These are phyloP conservation scores for Euphorbia celastroides DNA, from an alignment of 441 rosid genomes.

Conservation along the genomic window DNA sequence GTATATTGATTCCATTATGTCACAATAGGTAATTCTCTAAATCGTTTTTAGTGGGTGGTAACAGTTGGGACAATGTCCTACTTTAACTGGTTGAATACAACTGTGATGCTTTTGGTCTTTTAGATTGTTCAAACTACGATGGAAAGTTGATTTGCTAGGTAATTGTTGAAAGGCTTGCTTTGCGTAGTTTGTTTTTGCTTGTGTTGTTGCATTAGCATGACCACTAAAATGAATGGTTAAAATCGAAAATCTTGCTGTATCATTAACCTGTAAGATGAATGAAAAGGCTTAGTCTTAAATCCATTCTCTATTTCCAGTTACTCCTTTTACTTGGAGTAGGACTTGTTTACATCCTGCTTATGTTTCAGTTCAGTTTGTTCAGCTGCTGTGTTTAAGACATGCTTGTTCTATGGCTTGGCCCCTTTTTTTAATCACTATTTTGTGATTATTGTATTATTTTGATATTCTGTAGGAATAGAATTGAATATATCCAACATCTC, in stretches of 20 bases:
- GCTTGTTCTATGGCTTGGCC: not conserved
- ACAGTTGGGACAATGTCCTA: not conserved
- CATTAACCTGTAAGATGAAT: not conserved
- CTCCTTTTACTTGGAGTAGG: not conserved
- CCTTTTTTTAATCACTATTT: not conserved
- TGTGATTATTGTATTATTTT: not conserved
- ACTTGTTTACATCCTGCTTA: not conserved
- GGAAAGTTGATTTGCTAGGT: not conserved
- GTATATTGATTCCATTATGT: not conserved
- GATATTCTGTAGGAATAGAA: not conserved
- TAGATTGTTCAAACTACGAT: not conserved
- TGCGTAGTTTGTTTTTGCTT: not conserved
- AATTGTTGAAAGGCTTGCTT: not conserved
- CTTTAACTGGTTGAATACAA: not conserved
- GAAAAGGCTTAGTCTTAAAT: conserved; percentile 1
- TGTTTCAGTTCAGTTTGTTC: not conserved
- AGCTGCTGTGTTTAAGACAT: not conserved
- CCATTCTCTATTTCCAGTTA: not conserved
- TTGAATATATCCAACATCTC: not conserved
- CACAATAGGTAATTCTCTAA: not conserved
- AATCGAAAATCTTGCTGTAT: not conserved
- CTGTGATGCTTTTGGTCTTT: not conserved
- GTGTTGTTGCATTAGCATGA: not conserved
- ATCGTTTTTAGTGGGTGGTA: not conserved
- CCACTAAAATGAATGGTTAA: not conserved